These are phyloP conservation scores for Microstegium vimineum DNA, from an alignment of 176 grass and related monocot species.

Conservation along the genomic window DNA sequence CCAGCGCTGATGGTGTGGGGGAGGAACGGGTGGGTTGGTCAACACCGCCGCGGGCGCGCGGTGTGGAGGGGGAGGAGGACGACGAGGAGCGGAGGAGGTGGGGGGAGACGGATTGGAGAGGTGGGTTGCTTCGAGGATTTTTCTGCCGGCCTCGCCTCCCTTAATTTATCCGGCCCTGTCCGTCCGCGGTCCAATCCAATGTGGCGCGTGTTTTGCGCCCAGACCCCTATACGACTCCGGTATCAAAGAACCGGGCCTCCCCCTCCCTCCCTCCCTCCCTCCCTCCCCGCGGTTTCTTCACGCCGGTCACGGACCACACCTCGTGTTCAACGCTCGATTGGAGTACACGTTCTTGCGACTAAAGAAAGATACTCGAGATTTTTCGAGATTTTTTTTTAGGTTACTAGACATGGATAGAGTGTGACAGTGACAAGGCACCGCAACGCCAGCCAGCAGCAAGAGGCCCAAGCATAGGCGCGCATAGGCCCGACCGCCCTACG, in stretches of 20 bases:
- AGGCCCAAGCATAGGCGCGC: no score
- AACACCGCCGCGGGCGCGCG: slow-evolving; percentile 39
- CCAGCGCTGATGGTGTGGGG: slow-evolving; percentile 37
- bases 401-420: no score
- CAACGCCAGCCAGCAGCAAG: no score
- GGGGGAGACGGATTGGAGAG: not conserved
- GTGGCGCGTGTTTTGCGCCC: not conserved
- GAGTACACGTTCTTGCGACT: no score
- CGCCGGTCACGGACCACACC: not conserved
- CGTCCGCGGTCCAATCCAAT: not conserved
- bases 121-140: slow-evolving; percentile 4
- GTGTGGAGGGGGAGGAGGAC: not conserved
- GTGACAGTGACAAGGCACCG: no score
- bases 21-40: not conserved
- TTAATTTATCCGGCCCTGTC: slow-evolving; percentile 22
- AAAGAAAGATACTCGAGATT: no score
- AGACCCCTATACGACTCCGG: not conserved
- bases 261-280: not conserved
- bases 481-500: no score
- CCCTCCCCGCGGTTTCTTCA: not conserved
- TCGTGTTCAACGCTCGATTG: not conserved
- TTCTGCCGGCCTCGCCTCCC: not conserved
- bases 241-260: not conserved
- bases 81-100: not conserved
- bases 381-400: no score